Conservation (phyloP, 371 early-diverging fungal genomes). For the Saksenaea vasiformis region DNA sequence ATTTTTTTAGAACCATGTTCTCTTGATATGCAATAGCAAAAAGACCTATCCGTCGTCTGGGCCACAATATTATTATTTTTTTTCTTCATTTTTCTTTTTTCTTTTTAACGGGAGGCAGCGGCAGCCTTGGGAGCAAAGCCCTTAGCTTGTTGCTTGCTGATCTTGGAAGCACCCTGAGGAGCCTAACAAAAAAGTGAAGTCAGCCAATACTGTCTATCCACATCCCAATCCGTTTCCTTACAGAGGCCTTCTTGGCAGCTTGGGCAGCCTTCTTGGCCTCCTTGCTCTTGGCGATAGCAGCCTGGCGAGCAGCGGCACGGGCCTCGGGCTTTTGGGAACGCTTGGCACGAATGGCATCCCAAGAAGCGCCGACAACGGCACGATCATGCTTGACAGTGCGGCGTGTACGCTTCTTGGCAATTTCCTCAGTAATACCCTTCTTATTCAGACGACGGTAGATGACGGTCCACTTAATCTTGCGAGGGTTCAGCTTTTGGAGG, state of each 20-base stretch:
- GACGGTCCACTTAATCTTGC: slow-evolving; percentile 96
- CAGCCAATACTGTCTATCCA: not conserved
- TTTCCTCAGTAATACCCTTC: slow-evolving; percentile 97
- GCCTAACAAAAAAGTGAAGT: not conserved
- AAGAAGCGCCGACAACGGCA: slow-evolving; percentile 93
- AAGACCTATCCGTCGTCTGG: slow-evolving; percentile 1
- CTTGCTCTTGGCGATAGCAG: slow-evolving; percentile 87
- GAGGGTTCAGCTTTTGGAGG: slow-evolving; percentile 95
- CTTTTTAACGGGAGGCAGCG: slow-evolving; percentile 66
- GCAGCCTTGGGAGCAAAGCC: slow-evolving; percentile 76
- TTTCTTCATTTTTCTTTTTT: slow-evolving; percentile 29
- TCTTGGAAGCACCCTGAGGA: slow-evolving; percentile 35
- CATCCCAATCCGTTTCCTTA: not conserved
- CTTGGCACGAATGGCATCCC: slow-evolving; percentile 95
- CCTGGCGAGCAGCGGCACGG: slow-evolving; percentile 89
- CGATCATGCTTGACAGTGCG: slow-evolving; percentile 95
- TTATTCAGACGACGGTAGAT: slow-evolving; percentile 97
- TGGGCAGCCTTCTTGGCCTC: slow-evolving; percentile 81
- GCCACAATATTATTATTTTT: slow-evolving; percentile 37
- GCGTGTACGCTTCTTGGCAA: slow-evolving; percentile 94
- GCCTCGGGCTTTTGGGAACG: slow-evolving; percentile 94
- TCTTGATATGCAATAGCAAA: not conserved
- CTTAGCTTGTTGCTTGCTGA: slow-evolving; percentile 80
- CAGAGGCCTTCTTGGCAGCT: slow-evolving; percentile 75
- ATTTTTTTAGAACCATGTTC: no score